Base-by-base conservation (phyloP, 2,329 filamentous ascomycete species). In the Colletotrichum australisinense region DNA sequence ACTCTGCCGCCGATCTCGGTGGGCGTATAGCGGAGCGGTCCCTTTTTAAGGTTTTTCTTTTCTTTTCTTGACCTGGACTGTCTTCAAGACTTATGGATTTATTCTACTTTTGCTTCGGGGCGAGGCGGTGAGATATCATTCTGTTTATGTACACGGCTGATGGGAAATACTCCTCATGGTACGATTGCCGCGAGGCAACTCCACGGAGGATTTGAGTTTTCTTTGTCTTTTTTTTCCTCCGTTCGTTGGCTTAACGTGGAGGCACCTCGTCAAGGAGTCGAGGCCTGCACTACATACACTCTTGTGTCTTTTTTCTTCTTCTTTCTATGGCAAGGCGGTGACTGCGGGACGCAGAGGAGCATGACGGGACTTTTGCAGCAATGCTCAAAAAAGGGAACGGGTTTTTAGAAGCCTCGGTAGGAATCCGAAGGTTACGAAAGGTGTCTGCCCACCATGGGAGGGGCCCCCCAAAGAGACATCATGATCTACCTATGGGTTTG, bases 1-100 rank as follows among this genome's bases (percentile, higher is more conserved):
- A 62, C 49, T 3, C 60, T 69, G 30, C 70, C 70, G 7, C 42
- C 60, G 24, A 65, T 73, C 12, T 73, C 70, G 59, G 70, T 73
- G 66, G 70, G 70, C 24, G 60, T 73, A 38, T 72, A 68, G 24
- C 26, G 14, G 30, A 35, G 19, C 26, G 19, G n/a, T 12, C 24
- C 6, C 16, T 1, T 16, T 19, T 32, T 46, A n/a, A 49, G 16
- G 42, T 16, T 42, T 24, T 42, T 16, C 3, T 9, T 32, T 32
- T 58, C 16, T 16, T 4, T 3, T 28, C 22, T 58, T 38, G 28
- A 52, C 22, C 32, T 19, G 32, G 9, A 42, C 16, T 58, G 0
- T 2, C 8, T 38, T 65, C 30, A 26, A 46, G 30, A 46, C 22
- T 24, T 46, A 55, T 30, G 26, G 46, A 12, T 62, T 53, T 35